A percentile compares a stretch with the other conserved stretches of the same genome.
Evolutionary conservation across 2,329 filamentous ascomycete species (phyloP).

Genomic region (Diplodia scrobiculata): DNA sequence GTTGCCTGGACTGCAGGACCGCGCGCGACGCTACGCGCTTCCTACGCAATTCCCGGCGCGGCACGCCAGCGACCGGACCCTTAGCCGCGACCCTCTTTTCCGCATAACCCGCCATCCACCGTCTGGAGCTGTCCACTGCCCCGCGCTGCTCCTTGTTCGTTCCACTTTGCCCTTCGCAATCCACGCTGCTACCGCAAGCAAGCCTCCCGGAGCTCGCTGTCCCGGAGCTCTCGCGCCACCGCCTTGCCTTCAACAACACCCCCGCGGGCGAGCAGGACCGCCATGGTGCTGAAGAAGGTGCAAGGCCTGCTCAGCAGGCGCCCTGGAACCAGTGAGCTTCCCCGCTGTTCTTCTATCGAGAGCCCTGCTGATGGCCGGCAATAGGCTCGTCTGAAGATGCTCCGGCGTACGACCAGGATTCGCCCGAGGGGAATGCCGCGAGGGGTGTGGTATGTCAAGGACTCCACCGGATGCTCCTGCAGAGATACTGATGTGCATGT

Average conservation of each 20-base stretch:
- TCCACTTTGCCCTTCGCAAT: background rate
- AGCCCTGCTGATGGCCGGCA: slow-evolving; percentile 28
- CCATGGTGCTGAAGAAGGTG: slow-evolving; percentile 46
- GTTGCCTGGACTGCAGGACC: background rate
- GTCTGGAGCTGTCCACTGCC: background rate
- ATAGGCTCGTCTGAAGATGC: slow-evolving; percentile 29
- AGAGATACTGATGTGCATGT: background rate
- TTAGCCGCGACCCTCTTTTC: background rate
- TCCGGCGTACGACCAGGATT: slow-evolving; percentile 50
- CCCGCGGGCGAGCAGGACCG: slow-evolving; percentile 24
- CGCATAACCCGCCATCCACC: slow-evolving; percentile 1
- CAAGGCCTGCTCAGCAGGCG: slow-evolving; percentile 40
- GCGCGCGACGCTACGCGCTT: slow-evolving; percentile 3
- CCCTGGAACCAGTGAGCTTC: slow-evolving; percentile 34
- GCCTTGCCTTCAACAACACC: background rate
- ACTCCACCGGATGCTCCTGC: slow-evolving; percentile 29
- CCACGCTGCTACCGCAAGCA: background rate
- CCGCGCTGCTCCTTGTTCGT: background rate
- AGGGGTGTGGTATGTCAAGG: slow-evolving; percentile 56
- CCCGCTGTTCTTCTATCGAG: background rate
- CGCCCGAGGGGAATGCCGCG: slow-evolving; percentile 67
- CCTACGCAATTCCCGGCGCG: slow-evolving; percentile 24
- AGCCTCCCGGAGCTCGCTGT: background rate
- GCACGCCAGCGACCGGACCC: slow-evolving; percentile 6
- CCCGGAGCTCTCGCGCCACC: background rate